Evolutionary conservation across 345 rosid species (phyloP).

Genomic region (Melaleuca quinquenervia): DNA sequence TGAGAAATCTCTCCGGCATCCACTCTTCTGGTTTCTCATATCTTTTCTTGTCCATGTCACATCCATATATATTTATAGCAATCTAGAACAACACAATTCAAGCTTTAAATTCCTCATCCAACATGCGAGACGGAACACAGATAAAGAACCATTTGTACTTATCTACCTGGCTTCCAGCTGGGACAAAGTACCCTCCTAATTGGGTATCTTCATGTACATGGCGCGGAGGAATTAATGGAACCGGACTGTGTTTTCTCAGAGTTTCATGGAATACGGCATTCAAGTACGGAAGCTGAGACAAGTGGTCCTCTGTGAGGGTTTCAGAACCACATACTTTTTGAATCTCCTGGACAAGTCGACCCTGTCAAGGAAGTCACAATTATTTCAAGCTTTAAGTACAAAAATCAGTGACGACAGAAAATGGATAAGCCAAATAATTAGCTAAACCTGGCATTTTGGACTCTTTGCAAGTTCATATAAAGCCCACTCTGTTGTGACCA

Average conservation of each 20-base stretch:
- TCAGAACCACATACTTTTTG: slow-evolving; percentile 37
- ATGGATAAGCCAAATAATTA: neutral
- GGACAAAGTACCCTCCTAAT: slow-evolving; percentile 61
- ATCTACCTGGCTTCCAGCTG: slow-evolving; percentile 60
- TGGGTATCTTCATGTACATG: slow-evolving; percentile 69
- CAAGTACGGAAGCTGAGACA: slow-evolving; percentile 47
- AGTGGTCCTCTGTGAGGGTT: slow-evolving; percentile 52
- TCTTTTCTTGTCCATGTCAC: slow-evolving; percentile 68
- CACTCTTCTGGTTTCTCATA: slow-evolving; percentile 70
- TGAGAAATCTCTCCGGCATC: slow-evolving; percentile 71
- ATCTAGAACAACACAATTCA: slow-evolving; percentile 29
- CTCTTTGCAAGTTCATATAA: slow-evolving; percentile 71
- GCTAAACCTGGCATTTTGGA: slow-evolving; percentile 38
- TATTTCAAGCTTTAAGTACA: neutral
- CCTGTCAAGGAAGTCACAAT: slow-evolving; percentile 17
- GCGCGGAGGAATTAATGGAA: slow-evolving; percentile 69
- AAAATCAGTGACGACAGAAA: neutral
- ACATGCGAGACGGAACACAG: neutral
- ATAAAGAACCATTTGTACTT: neutral
- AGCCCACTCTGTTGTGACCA: slow-evolving; percentile 89
- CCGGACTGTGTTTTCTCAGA: slow-evolving; percentile 66
- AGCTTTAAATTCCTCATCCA: neutral
- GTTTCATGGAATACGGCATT: slow-evolving; percentile 78
- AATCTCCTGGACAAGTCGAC: slow-evolving; percentile 33
- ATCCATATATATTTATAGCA: slow-evolving; percentile 77